phyloP scores from a whole-genome alignment of 208 protist species.

The Porcisia hertigi region DNA sequence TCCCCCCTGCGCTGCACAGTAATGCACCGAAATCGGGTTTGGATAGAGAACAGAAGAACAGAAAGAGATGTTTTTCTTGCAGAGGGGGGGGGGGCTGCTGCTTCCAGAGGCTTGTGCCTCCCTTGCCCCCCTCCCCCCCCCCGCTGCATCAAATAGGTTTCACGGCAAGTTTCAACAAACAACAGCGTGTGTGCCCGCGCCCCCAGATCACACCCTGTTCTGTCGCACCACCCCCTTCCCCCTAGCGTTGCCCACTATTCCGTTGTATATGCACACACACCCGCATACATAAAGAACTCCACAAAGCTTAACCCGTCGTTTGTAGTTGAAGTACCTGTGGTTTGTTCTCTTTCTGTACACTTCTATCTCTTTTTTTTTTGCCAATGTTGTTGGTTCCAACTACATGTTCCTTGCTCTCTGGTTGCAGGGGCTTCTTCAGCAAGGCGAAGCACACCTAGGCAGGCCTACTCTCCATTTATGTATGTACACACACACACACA shows the following conservation, averaged over 20 bases:
- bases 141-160: too few relatives aligned
- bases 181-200: too few relatives aligned
- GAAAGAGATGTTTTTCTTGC: not conserved
- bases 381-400: not conserved
- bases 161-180: too few relatives aligned
- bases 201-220: not conserved
- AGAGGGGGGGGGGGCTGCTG: too few relatives aligned
- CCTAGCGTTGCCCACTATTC: not conserved
- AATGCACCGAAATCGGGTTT: too few relatives aligned
- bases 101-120: too few relatives aligned
- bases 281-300: not conserved
- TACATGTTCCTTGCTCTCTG: not conserved
- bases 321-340: not conserved
- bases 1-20: not conserved
- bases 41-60: not conserved
- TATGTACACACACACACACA: not conserved
- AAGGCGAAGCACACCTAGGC: not conserved
- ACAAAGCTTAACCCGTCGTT: not conserved
- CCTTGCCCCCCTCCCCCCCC: too few relatives aligned
- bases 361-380: conserved; percentile 4
- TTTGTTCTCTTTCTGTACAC: conserved; percentile 15
- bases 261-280: not conserved
- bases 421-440: not conserved
- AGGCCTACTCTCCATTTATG: not conserved
- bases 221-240: not conserved